phyloP scores from a whole-genome alignment of 768 basidiomycete species.

The Daedaleopsis sinensis region DNA sequence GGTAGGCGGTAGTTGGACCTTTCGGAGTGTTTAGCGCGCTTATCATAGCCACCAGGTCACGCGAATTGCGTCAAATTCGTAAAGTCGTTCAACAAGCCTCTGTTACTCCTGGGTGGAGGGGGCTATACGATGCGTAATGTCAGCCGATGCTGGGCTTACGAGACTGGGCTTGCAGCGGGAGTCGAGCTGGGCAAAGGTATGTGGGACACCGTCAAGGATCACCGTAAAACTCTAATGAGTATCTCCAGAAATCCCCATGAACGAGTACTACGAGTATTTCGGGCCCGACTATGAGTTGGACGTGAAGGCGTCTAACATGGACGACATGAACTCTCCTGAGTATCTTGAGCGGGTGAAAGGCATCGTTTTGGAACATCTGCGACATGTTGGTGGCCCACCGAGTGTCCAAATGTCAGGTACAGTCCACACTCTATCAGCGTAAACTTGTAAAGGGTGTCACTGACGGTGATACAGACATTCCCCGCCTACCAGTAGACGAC shows the following conservation, averaged over 20 bases:
- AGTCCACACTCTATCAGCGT: constrained; percentile 16
- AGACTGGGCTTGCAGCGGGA: constrained; percentile 97
- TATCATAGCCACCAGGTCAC: constrained; percentile 62
- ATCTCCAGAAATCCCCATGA: constrained; percentile 88
- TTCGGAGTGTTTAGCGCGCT: neutral
- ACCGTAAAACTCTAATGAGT: neutral
- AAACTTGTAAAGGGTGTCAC: neutral
- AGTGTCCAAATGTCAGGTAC: constrained; percentile 89
- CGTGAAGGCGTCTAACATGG: constrained; percentile 92
- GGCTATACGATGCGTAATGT: constrained; percentile 99
- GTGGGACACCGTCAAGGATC: constrained; percentile 13
- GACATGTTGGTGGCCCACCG: constrained; percentile 85
- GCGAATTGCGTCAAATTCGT: constrained; percentile 98
- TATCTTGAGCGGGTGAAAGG: constrained; percentile 93
- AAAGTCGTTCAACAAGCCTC: constrained; percentile 92
- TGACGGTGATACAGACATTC: constrained; percentile 62
- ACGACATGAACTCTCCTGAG: constrained; percentile 90
- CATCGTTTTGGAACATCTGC: constrained; percentile 89
- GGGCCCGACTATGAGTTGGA: constrained; percentile 97
- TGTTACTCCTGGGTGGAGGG: constrained; percentile 94
- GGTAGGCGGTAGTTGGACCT: constrained; percentile 44
- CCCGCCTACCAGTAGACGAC: constrained; percentile 81
- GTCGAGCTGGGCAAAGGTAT: constrained; percentile 87
- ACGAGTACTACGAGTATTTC: constrained; percentile 99
- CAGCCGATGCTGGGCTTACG: constrained; percentile 95